phyloP scores from a whole-genome alignment of 495 filamentous ascomycete species.

The Tuber melanosporum region DNA sequence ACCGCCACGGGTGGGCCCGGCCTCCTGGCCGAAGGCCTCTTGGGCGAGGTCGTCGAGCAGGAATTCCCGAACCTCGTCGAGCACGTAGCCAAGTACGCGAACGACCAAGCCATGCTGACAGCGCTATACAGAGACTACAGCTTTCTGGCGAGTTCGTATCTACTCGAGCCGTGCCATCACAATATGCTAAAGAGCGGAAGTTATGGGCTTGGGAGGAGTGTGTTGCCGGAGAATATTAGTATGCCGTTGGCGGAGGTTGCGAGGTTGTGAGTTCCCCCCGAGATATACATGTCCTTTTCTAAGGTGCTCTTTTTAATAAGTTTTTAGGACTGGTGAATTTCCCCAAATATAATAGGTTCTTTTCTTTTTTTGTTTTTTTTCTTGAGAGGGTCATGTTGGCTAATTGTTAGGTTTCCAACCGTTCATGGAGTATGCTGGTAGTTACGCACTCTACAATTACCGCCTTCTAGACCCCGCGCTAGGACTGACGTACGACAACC shows the following conservation, averaged over 20 bases:
- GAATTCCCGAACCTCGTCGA: constrained; percentile 69
- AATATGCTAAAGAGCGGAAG: constrained; percentile 54
- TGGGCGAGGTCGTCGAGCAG: constrained; percentile 60
- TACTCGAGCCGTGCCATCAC: constrained; percentile 90
- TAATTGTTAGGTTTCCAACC: constrained; percentile 63
- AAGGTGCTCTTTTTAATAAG: not conserved
- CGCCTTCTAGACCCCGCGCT: constrained; percentile 57
- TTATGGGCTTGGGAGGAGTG: constrained; percentile 68
- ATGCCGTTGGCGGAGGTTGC: constrained; percentile 71
- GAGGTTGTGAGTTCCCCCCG: constrained; percentile 57
- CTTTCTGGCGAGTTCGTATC: constrained; percentile 78
- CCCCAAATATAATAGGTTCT: not conserved
- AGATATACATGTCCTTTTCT: not conserved
- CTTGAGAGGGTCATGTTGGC: not conserved
- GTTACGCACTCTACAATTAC: constrained; percentile 89
- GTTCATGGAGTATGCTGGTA: constrained; percentile 92
- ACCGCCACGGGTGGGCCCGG: constrained; percentile 63
- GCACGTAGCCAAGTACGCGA: constrained; percentile 59
- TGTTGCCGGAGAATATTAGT: constrained; percentile 63
- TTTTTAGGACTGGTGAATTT: constrained; percentile 13
- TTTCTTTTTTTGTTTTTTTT: no score
- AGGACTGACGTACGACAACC: constrained; percentile 67
- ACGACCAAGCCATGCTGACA: constrained; percentile 67
- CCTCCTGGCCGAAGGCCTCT: constrained; percentile 62
- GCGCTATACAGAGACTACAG: constrained; percentile 85